Base-by-base conservation (phyloP, 1,139 yeast genomes). In the Pneumocystis oryctolagi region DNA sequence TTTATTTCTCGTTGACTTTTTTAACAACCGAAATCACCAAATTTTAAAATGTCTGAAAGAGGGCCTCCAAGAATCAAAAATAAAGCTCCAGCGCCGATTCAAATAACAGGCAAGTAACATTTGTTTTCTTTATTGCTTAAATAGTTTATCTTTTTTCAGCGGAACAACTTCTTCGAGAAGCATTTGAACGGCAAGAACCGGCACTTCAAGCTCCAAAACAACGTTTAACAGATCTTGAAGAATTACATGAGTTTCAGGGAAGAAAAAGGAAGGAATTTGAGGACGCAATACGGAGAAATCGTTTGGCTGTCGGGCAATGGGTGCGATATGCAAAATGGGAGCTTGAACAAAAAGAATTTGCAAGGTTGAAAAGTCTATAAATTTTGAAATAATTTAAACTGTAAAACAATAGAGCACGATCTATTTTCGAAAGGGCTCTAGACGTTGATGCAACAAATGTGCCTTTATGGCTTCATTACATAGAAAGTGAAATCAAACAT, bases 311-410 rank as follows among this genome's bases (percentile, higher is more conserved):
- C 69, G 86, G 89, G 2, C 96, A 90, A 71, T 92, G 97, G 97
- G 79, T 89, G 72, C 78, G 97, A 62, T 92, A 92, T 72, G 97
- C 97, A 0, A 82, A 80, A 66, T 89, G 92, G 83, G 98, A 92
- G 72, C 73, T 84, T 16, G 87, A 85, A 5, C 90, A 88, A 69
- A 84, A 83, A 65, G 96, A 92, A 70, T 79, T 81, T 69, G 77
- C 79, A 9, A 47, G 55, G 55, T 47, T 47, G 12, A 47, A 42
- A 42, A 47, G 12, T 9, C 3, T 2, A 55, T 28, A 28, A 57
- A 39, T 12, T 37, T 18, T 12, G 4, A 4, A 20, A 57, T n/a
- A 37, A 35, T 25, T 37, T 9, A 9, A 57, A 12, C n/a, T 57
- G 8, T 4, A 57, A 73, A 39, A 57, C 4, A 25, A 2, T 25